A percentile compares a stretch with the other conserved stretches of the same genome.
Evolutionary conservation across 2,329 filamentous ascomycete genomes (phyloP).

Genomic region (Talaromyces sp.): DNA sequence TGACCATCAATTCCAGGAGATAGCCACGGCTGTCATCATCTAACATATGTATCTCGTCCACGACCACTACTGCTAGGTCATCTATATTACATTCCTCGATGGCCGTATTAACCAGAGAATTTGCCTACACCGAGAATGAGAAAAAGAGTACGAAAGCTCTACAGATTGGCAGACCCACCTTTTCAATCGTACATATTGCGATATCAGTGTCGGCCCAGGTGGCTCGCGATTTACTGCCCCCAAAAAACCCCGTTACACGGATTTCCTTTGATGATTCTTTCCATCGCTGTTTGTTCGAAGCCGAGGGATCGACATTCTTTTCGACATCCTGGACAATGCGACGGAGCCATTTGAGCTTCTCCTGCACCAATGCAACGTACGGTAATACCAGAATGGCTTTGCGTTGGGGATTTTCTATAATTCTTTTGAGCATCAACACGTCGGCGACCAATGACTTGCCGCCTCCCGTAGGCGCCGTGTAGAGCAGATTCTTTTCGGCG

Average conservation of each 20-base stretch:
- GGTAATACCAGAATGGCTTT: conserved; percentile 72
- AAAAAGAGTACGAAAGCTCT: neutral
- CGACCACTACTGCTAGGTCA: conserved; percentile 64
- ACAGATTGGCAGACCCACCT: conserved; percentile 43
- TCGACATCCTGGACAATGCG: conserved; percentile 61
- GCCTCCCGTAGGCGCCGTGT: conserved; percentile 73
- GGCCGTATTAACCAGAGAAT: conserved; percentile 68
- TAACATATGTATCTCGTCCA: conserved; percentile 81
- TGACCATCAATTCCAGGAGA: conserved; percentile 69
- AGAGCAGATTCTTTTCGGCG: conserved; percentile 69
- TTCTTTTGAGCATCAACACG: conserved; percentile 68
- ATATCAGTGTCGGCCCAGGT: conserved; percentile 74
- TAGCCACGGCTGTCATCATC: conserved; percentile 74
- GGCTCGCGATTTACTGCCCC: conserved; percentile 64
- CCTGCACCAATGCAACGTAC: conserved; percentile 75
- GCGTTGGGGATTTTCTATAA: conserved; percentile 60
- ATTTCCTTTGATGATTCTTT: conserved; percentile 57
- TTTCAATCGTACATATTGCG: conserved; percentile 76
- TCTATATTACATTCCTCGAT: conserved; percentile 67
- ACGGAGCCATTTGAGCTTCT: conserved; percentile 72
- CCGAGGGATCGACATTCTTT: conserved; percentile 31
- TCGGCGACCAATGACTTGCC: conserved; percentile 73
- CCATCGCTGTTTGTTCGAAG: conserved; percentile 30
- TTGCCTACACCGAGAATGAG: conserved; percentile 54
- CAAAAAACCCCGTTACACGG: conserved; percentile 70